These are phyloP conservation scores for Clonostachys rhizophaga DNA, from an alignment of 2,329 filamentous ascomycete genomes.

Conservation along the genomic window DNA sequence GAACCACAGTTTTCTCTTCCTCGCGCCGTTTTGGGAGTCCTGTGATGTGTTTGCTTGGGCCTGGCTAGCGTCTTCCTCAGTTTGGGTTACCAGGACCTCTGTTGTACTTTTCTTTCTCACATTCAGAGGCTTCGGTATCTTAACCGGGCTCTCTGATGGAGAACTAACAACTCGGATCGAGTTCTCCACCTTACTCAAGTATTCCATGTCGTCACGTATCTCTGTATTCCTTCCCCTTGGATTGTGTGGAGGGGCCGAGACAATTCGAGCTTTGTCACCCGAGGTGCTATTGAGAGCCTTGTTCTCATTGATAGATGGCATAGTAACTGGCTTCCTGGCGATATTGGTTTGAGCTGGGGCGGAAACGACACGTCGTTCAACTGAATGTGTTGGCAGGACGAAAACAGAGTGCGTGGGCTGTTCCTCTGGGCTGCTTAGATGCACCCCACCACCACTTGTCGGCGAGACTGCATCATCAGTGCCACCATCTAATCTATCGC, in stretches of 20 bases:
- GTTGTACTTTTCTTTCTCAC: conserved; percentile 30
- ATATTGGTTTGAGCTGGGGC: conserved; percentile 41
- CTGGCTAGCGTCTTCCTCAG: conserved; percentile 8
- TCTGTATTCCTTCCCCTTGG: conserved; percentile 20
- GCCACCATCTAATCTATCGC: neutral
- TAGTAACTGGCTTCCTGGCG: conserved; percentile 25
- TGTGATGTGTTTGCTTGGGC: conserved; percentile 8
- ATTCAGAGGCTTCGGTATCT: conserved; percentile 31
- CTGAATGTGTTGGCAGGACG: neutral
- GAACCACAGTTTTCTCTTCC: conserved; percentile 48
- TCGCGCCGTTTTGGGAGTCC: conserved; percentile 16
- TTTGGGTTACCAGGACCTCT: conserved; percentile 6
- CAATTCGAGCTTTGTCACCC: conserved; percentile 34
- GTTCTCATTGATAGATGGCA: conserved; percentile 47
- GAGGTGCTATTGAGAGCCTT: conserved; percentile 9
- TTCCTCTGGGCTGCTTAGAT: too few relatives aligned
- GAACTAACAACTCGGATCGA: conserved; percentile 54
- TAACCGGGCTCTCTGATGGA: conserved; percentile 27
- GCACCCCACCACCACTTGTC: conserved; percentile 10
- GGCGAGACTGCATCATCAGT: conserved; percentile 11
- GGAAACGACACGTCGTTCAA: conserved; percentile 44
- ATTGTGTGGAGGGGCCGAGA: conserved; percentile 38
- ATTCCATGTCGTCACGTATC: conserved; percentile 32
- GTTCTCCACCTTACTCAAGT: conserved; percentile 38
- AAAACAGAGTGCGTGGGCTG: too few relatives aligned